Conservation (phyloP, 2,329 filamentous ascomycete genomes). For the Paraconiothyrium sp. region DNA sequence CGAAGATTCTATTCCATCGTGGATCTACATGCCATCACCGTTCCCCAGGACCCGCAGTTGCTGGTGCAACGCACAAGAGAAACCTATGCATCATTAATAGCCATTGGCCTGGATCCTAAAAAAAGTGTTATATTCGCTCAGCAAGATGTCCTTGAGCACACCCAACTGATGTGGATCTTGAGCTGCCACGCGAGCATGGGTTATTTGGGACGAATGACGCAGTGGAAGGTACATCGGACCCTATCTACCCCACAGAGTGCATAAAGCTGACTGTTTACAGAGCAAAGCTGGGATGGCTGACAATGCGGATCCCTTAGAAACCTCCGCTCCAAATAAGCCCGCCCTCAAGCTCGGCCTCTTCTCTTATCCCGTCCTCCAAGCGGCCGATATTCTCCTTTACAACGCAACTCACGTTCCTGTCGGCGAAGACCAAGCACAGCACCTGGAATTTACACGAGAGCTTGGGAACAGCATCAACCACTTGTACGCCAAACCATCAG, state of each 20-base stretch:
- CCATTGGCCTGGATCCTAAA: conserved; percentile 83
- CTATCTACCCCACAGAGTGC: neutral
- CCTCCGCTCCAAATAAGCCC: conserved; percentile 58
- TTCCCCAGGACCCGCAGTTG: conserved; percentile 67
- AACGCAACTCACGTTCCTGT: conserved; percentile 94
- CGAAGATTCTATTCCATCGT: conserved; percentile 86
- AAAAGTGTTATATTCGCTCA: conserved; percentile 84
- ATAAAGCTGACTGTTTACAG: conserved; percentile 20
- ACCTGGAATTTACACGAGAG: conserved; percentile 91
- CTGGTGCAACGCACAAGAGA: conserved; percentile 75
- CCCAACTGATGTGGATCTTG: conserved; percentile 96
- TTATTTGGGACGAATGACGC: conserved; percentile 97
- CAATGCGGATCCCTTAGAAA: conserved; percentile 66
- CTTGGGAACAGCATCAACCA: conserved; percentile 89
- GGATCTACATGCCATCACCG: conserved; percentile 91
- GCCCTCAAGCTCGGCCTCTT: conserved; percentile 88
- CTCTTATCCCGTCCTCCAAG: conserved; percentile 94
- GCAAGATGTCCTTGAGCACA: conserved; percentile 78
- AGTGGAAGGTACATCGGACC: conserved; percentile 82
- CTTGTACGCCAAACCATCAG: conserved; percentile 59
- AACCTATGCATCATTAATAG: conserved; percentile 80
- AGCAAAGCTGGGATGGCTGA: conserved; percentile 76
- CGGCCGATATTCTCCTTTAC: conserved; percentile 87
- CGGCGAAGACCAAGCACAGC: conserved; percentile 93
- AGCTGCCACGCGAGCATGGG: conserved; percentile 92